Base-by-base conservation (phyloP, 202 grass and related monocot species). In the Brachypodium distachyon region DNA sequence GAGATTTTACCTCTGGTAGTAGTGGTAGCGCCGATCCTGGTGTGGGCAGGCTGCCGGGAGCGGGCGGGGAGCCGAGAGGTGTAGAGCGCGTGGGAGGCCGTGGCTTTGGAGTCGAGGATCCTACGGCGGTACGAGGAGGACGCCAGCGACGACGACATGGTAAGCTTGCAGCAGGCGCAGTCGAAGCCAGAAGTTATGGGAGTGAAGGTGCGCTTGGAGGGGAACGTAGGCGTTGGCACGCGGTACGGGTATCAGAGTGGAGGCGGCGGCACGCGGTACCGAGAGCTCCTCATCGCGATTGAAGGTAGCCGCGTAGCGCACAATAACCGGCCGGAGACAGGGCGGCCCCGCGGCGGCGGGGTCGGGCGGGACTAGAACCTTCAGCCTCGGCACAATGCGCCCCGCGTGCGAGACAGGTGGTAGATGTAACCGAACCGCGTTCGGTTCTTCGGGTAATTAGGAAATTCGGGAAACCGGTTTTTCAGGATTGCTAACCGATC, bases 111-210 rank as follows among this genome's bases (percentile, higher is more conserved):
- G 19, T 78, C 73, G 6, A 87, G 41, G 16, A 87, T 78, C 34
- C 79, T 73, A 26, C 79, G 73, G 59, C 79, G 79, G 68, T 87
- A 78, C 1, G n/a, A 67, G 25, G 85, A 87, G 51, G 26, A 16
- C 26, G 60, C 85, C 33, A 83, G 67, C 7, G 79, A 83, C 58
- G 73, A 41, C 3, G 79, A 42, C 85, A 83, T 82, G 57, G 56
- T 4, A n/a, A 50, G 2, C 63, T 7, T 9, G 39, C 12, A 4
- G 50, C 13, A 28, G 58, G 74, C 58, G 74, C 59, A 19, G 19
- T 3, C 13, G 1, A 55, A 22, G 38, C 18, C 38, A 9, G 0
- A 7, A 27, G 21, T 27, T 21, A n/a, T 50, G 18, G 7, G 23
- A 53, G 22, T 55, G 52, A 26, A 55, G 52, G 22, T 55, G 23